Base-by-base conservation (phyloP, 148 eudicot genomes). In the Diospyros lotus region DNA sequence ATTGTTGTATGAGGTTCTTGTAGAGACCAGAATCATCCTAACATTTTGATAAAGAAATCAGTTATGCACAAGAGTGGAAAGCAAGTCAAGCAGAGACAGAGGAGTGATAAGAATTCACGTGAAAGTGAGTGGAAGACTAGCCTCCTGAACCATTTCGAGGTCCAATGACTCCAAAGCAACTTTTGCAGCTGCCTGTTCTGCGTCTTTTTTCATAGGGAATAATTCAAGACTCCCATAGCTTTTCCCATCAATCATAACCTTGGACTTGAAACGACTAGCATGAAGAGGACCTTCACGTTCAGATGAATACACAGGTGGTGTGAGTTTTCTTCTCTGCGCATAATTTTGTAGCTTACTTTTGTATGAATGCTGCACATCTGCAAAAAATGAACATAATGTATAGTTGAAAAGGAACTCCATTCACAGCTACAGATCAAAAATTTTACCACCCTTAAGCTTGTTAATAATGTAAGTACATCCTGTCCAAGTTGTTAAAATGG, bases 131-230 rank as follows among this genome's bases (percentile, higher is more conserved):
- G 40, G 66, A 60, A 71, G 60, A 75, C 90, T 80, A 58, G 81
- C 98, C 93, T 92, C 89, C 68, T 83, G 82, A 70, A 77, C 72
- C 28, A 74, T 87, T 68, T 76, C 71, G 54, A 79, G 75, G 2
- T 84, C 80, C 68, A 90, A 64, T 0, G 88, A 80, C 56, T 73
- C 81, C 76, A 85, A 76, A 46, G 96, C 97, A 70, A 77, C 76
- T 87, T 88, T 90, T 46, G 98, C 96, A 62, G 96, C 96, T 64
- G 90, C 90, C 79, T 87, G 89, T 77, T 94, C 97, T 64, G 97
- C 93, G 63, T 90, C 93, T 84, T 89, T 92, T 55, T 88, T 0
- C 15, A 96, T 92, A 17, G 79, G 18, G 77, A 72, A 86, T 72
- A 71, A 82, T 38, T 79, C 87, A 41, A 58, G 61, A 69, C 90